Evolutionary conservation across 495 filamentous ascomycete genomes (phyloP), one percentile per base, ranked within the genome.

Genomic region (Xylaria palmicola): DNA sequence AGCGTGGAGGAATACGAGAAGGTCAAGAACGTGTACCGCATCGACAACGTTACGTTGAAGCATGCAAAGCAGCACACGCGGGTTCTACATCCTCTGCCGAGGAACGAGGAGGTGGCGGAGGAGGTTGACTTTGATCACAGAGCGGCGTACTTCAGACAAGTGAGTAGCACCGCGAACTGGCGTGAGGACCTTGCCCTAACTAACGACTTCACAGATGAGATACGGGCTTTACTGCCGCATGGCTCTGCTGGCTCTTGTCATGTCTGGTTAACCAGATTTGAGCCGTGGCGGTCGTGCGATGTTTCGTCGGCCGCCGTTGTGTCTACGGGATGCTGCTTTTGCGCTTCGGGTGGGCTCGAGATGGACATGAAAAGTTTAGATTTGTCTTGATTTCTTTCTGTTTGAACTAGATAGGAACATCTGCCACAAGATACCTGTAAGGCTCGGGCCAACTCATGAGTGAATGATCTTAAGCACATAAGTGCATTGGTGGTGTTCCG

Each of bases 111-210:
- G 83, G 88, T 98, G 64, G 83, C 86, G 10, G 92, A 96, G 79
- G 94, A 98, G 79, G 90, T 98, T 24, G 94, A 98, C 74, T 95
- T 93, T 78, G 94, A 98, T 80, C 90, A 93, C 75, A 81, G 94
- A 69, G 93, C 94, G 34, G 94, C 95, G 57, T 98, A 98, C 81
- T 98, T 98, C 76, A 87, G 94, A 90, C 94, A 98, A 88, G 94
- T 97, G 78, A 81, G 88, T 84, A 41, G 4, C 26, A 10, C 49
- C 30, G 47, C 56, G 63, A 49, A 24, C 4, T 44, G 1, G 40
- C 62, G 19, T 13, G 13, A 6, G 36, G 41, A 41, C 60, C 59
- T 63, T 73, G 79, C 78, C 60, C 59, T 63, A 72, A 79, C 78
- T 80, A 71, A 81, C 68, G 37, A n/a, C 36, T 51, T 65, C 56